phyloP scores from a whole-genome alignment of 495 filamentous ascomycete species.

The Neurospora intermedia region DNA sequence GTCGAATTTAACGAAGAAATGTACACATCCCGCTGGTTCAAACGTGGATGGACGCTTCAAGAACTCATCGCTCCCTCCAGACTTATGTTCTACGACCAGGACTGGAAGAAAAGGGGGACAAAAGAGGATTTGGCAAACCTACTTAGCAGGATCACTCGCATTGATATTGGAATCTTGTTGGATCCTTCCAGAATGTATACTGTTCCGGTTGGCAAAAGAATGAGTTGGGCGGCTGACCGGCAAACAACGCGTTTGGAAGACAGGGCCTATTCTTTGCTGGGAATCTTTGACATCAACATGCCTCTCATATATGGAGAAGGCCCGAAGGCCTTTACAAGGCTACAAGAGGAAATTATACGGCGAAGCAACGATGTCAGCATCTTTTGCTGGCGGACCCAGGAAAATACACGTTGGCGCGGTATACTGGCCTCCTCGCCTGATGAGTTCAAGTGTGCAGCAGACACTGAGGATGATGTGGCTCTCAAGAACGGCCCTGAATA shows the following conservation, averaged over 20 bases:
- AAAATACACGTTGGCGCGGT: not conserved
- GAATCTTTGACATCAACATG: slow-evolving; percentile 20
- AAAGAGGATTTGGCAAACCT: not conserved
- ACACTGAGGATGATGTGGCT: not conserved
- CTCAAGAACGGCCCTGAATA: not conserved
- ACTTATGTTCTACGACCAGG: slow-evolving; percentile 9
- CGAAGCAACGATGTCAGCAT: slow-evolving; percentile 12
- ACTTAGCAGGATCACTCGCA: not conserved
- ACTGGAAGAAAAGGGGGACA: not conserved
- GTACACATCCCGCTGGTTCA: slow-evolving; percentile 21
- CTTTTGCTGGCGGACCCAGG: slow-evolving; percentile 7
- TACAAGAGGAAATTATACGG: slow-evolving; percentile 20
- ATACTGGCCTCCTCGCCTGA: not conserved
- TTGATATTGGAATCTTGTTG: not conserved
- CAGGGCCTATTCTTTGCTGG: slow-evolving; percentile 16
- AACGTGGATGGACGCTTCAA: slow-evolving; percentile 27
- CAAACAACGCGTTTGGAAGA: slow-evolving; percentile 17
- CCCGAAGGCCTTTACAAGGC: slow-evolving; percentile 11
- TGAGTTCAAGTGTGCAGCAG: not conserved
- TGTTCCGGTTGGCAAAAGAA: slow-evolving; percentile 9
- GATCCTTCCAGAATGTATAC: not conserved
- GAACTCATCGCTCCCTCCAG: slow-evolving; percentile 24
- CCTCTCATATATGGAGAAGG: slow-evolving; percentile 21
- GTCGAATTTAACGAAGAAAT: not conserved
- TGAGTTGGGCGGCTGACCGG: slow-evolving; percentile 25